A percentile compares a stretch with the other conserved stretches of the same genome.
These are phyloP conservation scores for Macaranga tanarius DNA, from an alignment of 441 rosid species.

Conservation along the genomic window DNA sequence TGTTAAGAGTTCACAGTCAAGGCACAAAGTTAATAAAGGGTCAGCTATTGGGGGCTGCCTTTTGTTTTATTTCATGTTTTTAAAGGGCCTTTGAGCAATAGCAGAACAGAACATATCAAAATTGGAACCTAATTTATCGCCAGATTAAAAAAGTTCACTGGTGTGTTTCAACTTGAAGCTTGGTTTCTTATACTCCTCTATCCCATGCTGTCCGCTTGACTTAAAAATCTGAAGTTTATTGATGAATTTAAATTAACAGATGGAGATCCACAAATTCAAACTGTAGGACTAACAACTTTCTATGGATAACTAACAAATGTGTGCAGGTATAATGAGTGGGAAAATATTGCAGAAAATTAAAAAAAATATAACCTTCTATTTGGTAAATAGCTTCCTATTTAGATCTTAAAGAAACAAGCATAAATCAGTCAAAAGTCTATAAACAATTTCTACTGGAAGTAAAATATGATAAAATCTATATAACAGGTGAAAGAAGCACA, in stretches of 20 bases:
- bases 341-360: background rate
- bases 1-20: background rate
- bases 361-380: background rate
- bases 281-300: background rate
- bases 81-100: background rate
- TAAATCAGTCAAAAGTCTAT: background rate
- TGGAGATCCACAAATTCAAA: background rate
- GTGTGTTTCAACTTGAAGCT: background rate
- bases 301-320: background rate
- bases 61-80: background rate
- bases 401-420: background rate
- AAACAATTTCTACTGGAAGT: background rate
- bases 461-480: background rate
- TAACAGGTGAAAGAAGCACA: background rate
- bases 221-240: background rate
- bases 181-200: background rate
- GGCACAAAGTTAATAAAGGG: background rate
- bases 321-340: background rate
- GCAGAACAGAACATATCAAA: background rate
- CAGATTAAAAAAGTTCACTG: background rate
- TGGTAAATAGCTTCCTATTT: conserved; percentile 1
- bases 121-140: background rate
- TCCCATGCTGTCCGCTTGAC: background rate
- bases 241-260: background rate
- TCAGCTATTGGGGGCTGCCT: background rate